A percentile compares a stretch with the other conserved stretches of the same genome.
These are phyloP conservation scores for Trichophyton equinum DNA, from an alignment of 2,329 filamentous ascomycete species.

Conservation along the genomic window DNA sequence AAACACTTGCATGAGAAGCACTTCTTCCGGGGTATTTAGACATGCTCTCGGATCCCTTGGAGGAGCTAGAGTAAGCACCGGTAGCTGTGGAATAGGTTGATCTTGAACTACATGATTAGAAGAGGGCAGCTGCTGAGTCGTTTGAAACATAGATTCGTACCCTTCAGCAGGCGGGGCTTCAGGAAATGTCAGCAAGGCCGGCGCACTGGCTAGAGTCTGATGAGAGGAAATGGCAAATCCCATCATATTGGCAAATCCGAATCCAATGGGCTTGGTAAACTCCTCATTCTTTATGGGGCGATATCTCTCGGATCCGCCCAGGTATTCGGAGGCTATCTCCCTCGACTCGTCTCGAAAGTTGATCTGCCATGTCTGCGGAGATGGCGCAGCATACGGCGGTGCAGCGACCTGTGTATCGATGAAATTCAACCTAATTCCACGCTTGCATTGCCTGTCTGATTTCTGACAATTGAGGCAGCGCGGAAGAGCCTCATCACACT, in stretches of 20 bases:
- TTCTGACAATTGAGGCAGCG: slow-evolving; percentile 71
- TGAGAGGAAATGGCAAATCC: slow-evolving; percentile 29
- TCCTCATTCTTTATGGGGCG: slow-evolving; percentile 39
- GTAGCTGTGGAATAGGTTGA: slow-evolving; percentile 17
- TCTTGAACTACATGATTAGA: slow-evolving; percentile 2
- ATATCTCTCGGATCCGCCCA: slow-evolving; percentile 64
- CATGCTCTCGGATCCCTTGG: slow-evolving; percentile 45
- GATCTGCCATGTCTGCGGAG: slow-evolving; percentile 55
- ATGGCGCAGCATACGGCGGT: slow-evolving; percentile 49
- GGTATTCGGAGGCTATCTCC: slow-evolving; percentile 80
- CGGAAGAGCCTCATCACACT: slow-evolving; percentile 67
- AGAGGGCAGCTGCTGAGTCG: slow-evolving; percentile 17
- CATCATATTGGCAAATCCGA: slow-evolving; percentile 5
- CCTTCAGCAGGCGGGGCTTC: slow-evolving; percentile 30
- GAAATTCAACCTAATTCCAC: slow-evolving; percentile 80
- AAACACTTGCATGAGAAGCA: slow-evolving; percentile 84
- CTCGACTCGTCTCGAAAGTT: slow-evolving; percentile 81
- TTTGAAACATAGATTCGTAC: slow-evolving; percentile 19
- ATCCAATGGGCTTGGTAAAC: slow-evolving; percentile 17
- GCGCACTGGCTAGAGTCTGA: slow-evolving; percentile 41
- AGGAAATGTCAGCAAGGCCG: slow-evolving; percentile 37
- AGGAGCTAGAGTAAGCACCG: slow-evolving; percentile 29
- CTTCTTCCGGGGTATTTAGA: slow-evolving; percentile 62
- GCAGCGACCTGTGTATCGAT: slow-evolving; percentile 67
- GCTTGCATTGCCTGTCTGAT: slow-evolving; percentile 72